phyloP scores from a whole-genome alignment of 148 eudicot genomes.

The Tetragonia tetragonoides region DNA sequence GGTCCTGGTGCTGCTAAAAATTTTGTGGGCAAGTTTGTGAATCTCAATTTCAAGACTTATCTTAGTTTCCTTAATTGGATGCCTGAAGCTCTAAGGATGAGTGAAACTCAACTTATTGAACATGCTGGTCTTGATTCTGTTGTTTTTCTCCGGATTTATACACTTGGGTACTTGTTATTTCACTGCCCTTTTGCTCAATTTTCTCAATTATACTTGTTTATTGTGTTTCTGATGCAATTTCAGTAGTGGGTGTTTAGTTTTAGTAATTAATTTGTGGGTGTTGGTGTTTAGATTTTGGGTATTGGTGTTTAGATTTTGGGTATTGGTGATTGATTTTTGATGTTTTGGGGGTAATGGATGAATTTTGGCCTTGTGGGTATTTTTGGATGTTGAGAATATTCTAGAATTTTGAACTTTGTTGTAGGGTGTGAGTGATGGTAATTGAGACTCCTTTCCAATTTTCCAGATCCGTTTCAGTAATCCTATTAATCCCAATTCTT shows the following conservation, averaged over 20 bases:
- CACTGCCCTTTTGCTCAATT: conserved; percentile 1
- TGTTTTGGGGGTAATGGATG: neutral
- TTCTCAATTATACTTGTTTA: neutral
- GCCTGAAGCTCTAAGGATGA: conserved; percentile 89
- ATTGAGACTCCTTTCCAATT: neutral
- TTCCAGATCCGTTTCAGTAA: neutral
- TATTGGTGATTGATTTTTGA: neutral
- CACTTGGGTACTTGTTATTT: conserved; percentile 60
- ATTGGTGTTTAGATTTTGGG: neutral
- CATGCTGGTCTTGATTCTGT: conserved; percentile 99
- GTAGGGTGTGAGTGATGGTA: conserved; percentile 2
- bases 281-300: neutral
- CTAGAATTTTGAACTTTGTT: neutral
- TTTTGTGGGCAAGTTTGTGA: conserved; percentile 77
- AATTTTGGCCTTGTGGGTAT: conserved; percentile 7
- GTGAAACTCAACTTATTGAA: conserved; percentile 54
- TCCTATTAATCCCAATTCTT: neutral
- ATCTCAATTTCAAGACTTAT: conserved; percentile 71
- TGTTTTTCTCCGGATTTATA: conserved; percentile 84
- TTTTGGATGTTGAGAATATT: neutral
- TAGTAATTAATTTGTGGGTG: neutral
- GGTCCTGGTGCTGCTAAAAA: conserved; percentile 44
- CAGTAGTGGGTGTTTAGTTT: neutral
- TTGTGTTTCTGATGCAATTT: neutral
- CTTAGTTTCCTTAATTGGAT: conserved; percentile 89